These are phyloP conservation scores for Angomonas deanei DNA, from an alignment of 208 protist species.

Conservation along the genomic window DNA sequence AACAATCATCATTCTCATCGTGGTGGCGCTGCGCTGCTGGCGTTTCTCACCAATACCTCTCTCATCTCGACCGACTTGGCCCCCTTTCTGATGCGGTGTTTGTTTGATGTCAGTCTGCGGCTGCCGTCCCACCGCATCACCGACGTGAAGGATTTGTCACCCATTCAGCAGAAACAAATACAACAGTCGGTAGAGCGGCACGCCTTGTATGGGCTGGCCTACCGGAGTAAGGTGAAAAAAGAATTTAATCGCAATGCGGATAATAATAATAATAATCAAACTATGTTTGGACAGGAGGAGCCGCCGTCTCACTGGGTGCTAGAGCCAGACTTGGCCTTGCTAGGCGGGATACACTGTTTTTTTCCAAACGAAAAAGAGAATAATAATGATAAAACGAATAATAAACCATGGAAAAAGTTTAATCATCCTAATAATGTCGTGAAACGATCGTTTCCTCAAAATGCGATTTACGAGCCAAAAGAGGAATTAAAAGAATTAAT, in stretches of 20 bases:
- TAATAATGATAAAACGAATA: too few species aligned
- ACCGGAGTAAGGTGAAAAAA: constrained; percentile 20
- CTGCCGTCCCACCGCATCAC: constrained; percentile 38
- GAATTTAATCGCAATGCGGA: background rate
- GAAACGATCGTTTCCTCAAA: too few species aligned
- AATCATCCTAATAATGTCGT: too few species aligned
- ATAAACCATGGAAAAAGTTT: background rate
- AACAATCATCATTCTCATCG: too few species aligned
- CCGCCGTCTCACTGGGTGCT: constrained; percentile 32
- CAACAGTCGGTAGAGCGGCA: constrained; percentile 43
- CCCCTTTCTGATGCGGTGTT: constrained; percentile 48
- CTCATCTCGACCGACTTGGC: constrained; percentile 25
- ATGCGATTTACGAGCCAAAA: constrained; percentile 2
- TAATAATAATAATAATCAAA: too few species aligned
- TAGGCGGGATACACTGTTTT: constrained; percentile 6
- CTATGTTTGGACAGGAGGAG: background rate
- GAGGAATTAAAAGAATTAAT: constrained; percentile 36
- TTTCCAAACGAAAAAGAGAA: background rate
- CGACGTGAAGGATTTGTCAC: constrained; percentile 23
- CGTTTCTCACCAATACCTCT: constrained; percentile 30
- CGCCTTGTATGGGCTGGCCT: constrained; percentile 64
- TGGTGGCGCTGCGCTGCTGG: too few species aligned
- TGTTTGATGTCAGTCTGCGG: constrained; percentile 46
- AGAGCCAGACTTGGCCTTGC: constrained; percentile 34
- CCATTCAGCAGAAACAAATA: constrained; percentile 33